Base-by-base conservation (phyloP, 352 stramenopile genomes). In the Pythium insidiosum region DNA sequence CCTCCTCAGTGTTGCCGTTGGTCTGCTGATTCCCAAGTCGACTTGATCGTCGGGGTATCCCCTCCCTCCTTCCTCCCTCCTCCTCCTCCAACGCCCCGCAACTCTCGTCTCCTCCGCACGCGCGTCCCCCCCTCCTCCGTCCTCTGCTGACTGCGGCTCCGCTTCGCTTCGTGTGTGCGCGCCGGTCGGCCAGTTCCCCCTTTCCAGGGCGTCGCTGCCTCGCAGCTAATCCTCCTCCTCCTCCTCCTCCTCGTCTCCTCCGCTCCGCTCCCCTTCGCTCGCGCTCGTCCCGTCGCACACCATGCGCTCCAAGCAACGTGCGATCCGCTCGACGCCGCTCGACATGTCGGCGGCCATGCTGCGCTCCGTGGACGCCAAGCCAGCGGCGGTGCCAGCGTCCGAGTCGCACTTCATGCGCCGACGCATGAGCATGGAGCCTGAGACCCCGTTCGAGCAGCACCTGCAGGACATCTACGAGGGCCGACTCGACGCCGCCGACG, bases 371-470 rank as follows among this genome's bases (percentile, higher is more conserved):
- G 11, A 31, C 5, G 19, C 37, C 2, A n/a, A 24, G 10, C 37
- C 37, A 28, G 37, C 37, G 9, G 18, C 37, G 9, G 15, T 19
- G 10, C 19, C 37, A 19, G 37, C 19, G 37, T 12, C 22, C 9
- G 25, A 6, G 15, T n/a, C 11, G 37, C 37, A 19, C 37, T 6
- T 43, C 15, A 11, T 43, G 19, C 37, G 37, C 19, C 37, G 37
- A 12, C 11, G 19, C 37, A 26, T 19, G 37, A 43, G 37, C 37
- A 43, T 43, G 11, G 9, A 19, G 12, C 9, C 12, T 33, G 62
- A 63, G 39, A 71, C 70, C 4, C 75, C 75, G 2, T 88, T 88
- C 48, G 75, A 88, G 26, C 33, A 65, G 42, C 75, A 88, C 53
- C 36, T 88, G 23, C 56, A 81, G 39, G 68, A 72, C 16, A 73